These are phyloP conservation scores for Dendrostoma leiphaemia DNA, from an alignment of 2,329 filamentous ascomycete genomes.

Conservation along the genomic window DNA sequence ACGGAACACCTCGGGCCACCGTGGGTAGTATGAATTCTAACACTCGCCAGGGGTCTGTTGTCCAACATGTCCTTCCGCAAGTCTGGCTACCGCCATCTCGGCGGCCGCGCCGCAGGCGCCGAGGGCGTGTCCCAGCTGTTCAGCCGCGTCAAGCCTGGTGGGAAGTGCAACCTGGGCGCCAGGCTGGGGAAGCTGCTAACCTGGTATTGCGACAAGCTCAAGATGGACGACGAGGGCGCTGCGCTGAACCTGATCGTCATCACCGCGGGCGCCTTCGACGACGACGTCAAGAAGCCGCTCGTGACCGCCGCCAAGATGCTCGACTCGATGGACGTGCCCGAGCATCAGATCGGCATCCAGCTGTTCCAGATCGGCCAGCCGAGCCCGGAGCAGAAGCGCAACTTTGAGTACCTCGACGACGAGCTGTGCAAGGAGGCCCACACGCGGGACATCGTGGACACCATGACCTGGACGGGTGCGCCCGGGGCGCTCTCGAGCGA, in stretches of 20 bases:
- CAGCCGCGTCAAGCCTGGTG: conserved; percentile 24
- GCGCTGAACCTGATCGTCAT: conserved; percentile 29
- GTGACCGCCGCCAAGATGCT: conserved; percentile 20
- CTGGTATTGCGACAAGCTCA: conserved; percentile 29
- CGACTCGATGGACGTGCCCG: conserved; percentile 20
- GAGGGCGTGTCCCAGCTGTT: conserved; percentile 27
- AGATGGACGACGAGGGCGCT: conserved; percentile 25
- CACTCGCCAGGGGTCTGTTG: too few relatives aligned
- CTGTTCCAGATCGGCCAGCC: conserved; percentile 23
- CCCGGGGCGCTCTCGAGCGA: conserved; percentile 20
- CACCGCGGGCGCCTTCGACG: conserved; percentile 24
- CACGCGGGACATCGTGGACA: conserved; percentile 23
- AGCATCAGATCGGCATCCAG: conserved; percentile 24
- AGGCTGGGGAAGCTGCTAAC: conserved; percentile 24
- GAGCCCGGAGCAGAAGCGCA: conserved; percentile 16
- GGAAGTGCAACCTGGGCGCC: conserved; percentile 27
- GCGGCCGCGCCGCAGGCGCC: conserved; percentile 22
- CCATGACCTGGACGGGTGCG: conserved; percentile 16
- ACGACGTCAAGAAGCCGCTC: conserved; percentile 21
- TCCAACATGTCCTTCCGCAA: conserved; percentile 21
- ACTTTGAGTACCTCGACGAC: conserved; percentile 23
- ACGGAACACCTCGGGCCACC: too few relatives aligned
- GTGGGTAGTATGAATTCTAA: too few relatives aligned
- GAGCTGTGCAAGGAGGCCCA: conserved; percentile 22
- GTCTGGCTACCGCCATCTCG: conserved; percentile 21